These are phyloP conservation scores for Mucor circinelloides DNA, from an alignment of 371 early-diverging fungal genomes.

Conservation along the genomic window DNA sequence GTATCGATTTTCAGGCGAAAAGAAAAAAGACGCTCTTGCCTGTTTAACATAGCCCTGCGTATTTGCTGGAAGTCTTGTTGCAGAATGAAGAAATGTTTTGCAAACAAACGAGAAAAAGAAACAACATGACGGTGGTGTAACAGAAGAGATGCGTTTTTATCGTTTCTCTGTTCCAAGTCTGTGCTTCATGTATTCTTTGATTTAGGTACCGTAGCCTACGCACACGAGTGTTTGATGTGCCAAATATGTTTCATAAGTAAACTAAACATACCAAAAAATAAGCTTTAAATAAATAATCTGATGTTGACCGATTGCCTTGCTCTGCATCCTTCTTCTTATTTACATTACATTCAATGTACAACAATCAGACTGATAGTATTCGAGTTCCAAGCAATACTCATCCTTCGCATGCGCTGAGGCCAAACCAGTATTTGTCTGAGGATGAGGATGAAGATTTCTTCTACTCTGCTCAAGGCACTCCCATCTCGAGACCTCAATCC, in stretches of 20 bases:
- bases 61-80: neutral
- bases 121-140: neutral
- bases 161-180: neutral
- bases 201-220: neutral
- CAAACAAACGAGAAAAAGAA: neutral
- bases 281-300: neutral
- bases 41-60: neutral
- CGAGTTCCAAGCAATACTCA: slow-evolving; percentile 39
- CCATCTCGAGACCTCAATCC: slow-evolving; percentile 26
- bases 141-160: neutral
- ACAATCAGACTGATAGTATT: slow-evolving; percentile 7
- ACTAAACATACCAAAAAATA: neutral
- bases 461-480: slow-evolving; percentile 21
- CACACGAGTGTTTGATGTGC: neutral
- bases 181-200: slow-evolving; percentile 4
- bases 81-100: neutral
- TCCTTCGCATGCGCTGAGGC: slow-evolving; percentile 22
- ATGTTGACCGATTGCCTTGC: neutral
- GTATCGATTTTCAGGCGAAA: no score
- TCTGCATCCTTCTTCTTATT: slow-evolving; percentile 2
- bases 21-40: neutral
- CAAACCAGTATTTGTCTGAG: neutral
- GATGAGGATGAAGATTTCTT: slow-evolving; percentile 13
- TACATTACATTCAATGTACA: neutral
- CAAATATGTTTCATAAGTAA: neutral